Conservation (phyloP, 345 rosid genomes). For the Lepidium sativum region DNA sequence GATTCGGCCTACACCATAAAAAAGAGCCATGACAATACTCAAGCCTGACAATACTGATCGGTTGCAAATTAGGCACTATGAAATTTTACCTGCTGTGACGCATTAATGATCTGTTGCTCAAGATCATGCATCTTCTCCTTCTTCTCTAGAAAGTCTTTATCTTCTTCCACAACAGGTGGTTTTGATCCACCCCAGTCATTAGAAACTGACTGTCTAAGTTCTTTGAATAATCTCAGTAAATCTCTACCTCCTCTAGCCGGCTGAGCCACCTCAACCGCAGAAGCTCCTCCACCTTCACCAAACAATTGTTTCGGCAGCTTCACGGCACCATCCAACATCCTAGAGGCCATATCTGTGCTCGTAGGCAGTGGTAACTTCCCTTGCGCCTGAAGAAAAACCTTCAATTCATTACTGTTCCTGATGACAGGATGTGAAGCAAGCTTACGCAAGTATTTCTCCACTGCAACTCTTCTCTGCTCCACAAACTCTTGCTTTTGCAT, state of each 20-base stretch:
- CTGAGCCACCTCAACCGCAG: constrained; percentile 64
- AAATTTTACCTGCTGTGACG: constrained; percentile 71
- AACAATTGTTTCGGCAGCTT: constrained; percentile 81
- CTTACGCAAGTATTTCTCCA: constrained; percentile 80
- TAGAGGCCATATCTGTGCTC: constrained; percentile 77
- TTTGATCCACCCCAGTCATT: constrained; percentile 83
- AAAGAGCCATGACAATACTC: neutral
- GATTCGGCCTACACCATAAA: constrained; percentile 56
- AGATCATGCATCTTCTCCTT: constrained; percentile 76
- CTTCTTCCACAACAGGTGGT: constrained; percentile 85
- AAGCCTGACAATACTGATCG: too few species aligned
- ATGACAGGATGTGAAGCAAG: constrained; percentile 69
- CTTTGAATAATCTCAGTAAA: constrained; percentile 78
- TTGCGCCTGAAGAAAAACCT: constrained; percentile 67
- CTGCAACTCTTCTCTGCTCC: constrained; percentile 80
- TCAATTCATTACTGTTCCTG: constrained; percentile 72
- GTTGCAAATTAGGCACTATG: neutral
- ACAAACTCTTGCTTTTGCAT: constrained; percentile 98
- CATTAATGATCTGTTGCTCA: constrained; percentile 81
- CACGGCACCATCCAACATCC: constrained; percentile 91
- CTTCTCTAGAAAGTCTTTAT: constrained; percentile 79
- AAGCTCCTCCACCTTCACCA: constrained; percentile 45
- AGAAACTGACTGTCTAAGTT: constrained; percentile 76
- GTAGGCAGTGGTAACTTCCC: constrained; percentile 63
- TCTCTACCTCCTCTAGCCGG: constrained; percentile 90